These are phyloP conservation scores for Sporothrix dimorphospora DNA, from an alignment of 2,329 filamentous ascomycete species.

Conservation along the genomic window DNA sequence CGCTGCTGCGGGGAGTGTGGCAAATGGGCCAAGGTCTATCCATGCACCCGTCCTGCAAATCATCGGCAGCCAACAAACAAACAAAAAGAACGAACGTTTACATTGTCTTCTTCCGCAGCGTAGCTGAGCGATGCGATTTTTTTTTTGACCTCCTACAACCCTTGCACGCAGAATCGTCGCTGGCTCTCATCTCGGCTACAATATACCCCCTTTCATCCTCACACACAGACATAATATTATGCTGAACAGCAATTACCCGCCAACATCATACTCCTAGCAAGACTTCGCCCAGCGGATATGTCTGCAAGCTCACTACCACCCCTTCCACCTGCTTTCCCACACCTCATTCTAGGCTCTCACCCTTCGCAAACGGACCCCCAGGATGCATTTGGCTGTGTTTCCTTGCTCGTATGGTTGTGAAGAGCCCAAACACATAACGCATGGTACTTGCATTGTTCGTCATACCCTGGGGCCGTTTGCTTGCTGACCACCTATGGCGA, in stretches of 20 bases:
- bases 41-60: conserved; percentile 14
- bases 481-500: background rate
- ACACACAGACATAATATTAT: background rate
- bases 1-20: background rate
- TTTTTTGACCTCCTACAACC: background rate
- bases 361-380: too few species aligned
- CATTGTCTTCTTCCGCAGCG: background rate
- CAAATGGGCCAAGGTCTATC: background rate
- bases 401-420: too few species aligned
- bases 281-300: background rate
- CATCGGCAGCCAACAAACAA: background rate
- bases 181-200: background rate
- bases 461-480: background rate
- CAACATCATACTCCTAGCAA: background rate
- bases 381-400: too few species aligned
- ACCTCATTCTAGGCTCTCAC: too few species aligned
- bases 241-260: background rate
- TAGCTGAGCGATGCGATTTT: background rate
- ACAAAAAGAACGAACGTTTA: background rate
- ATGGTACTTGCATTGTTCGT: background rate
- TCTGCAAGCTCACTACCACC: too few species aligned
- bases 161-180: background rate
- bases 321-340: too few species aligned
- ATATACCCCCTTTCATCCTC: background rate
- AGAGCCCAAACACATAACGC: background rate